Conservation (phyloP, 2,329 filamentous ascomycete genomes). For the Paracorniculantispora psalliotae region DNA sequence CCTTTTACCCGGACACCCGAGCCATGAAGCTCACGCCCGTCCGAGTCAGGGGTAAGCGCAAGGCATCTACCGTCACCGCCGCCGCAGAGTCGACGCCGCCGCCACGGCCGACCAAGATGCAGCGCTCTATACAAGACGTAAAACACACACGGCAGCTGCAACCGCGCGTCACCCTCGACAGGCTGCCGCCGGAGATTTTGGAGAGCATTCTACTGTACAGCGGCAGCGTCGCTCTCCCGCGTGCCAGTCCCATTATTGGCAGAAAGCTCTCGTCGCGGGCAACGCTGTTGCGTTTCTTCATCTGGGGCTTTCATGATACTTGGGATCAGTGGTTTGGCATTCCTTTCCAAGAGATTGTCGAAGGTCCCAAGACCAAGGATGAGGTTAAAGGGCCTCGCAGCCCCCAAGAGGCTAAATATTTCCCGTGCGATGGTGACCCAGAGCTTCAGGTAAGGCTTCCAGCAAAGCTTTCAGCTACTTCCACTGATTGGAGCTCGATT, state of each 20-base stretch:
- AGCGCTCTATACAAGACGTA: slow-evolving; percentile 20
- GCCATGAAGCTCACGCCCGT: slow-evolving; percentile 46
- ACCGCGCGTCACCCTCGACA: slow-evolving; percentile 25
- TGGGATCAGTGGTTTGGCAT: slow-evolving; percentile 35
- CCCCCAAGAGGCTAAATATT: not conserved
- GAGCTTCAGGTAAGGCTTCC: slow-evolving; percentile 36
- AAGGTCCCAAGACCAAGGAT: not conserved
- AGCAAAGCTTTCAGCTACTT: not conserved
- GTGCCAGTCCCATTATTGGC: slow-evolving; percentile 40
- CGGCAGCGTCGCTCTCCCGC: slow-evolving; percentile 43
- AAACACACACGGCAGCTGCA: slow-evolving; percentile 25
- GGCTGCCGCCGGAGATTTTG: slow-evolving; percentile 48
- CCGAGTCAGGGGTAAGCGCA: slow-evolving; percentile 43
- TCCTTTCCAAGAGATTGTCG: slow-evolving; percentile 5
- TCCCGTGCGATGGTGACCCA: slow-evolving; percentile 31
- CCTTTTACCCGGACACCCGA: not conserved
- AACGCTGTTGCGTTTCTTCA: slow-evolving; percentile 33
- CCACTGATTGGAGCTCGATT: no score
- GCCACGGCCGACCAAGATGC: slow-evolving; percentile 4
- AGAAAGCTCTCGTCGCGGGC: slow-evolving; percentile 38
- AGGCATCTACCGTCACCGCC: slow-evolving; percentile 16
- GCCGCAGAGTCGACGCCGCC: slow-evolving; percentile 2
- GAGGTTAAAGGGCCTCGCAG: not conserved
- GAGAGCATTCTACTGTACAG: slow-evolving; percentile 49
- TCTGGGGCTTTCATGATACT: slow-evolving; percentile 31